These are phyloP conservation scores for Suillus decipiens DNA, from an alignment of 768 basidiomycete species.

Conservation along the genomic window DNA sequence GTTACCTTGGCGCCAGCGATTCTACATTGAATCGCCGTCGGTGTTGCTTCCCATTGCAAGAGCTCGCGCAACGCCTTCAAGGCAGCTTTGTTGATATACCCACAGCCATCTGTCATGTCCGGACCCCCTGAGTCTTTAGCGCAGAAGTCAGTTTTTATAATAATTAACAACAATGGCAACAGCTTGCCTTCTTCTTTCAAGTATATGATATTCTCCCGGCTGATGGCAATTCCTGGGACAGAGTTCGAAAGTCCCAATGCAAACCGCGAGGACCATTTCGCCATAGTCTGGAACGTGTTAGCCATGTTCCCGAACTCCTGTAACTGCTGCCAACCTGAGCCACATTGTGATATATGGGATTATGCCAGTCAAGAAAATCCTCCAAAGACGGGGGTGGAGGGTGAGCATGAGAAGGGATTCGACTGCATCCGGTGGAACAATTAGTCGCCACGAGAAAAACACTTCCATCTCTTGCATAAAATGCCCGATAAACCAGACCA, in stretches of 20 bases:
- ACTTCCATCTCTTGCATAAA: constrained; percentile 58
- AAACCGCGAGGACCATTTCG: constrained; percentile 67
- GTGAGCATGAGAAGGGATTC: constrained; percentile 9
- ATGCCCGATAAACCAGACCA: constrained; percentile 57
- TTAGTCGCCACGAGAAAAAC: constrained; percentile 59
- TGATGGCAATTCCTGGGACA: constrained; percentile 51
- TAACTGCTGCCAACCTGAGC: constrained; percentile 47
- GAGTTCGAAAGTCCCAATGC: constrained; percentile 66
- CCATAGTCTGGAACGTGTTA: constrained; percentile 46
- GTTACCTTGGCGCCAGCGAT: constrained; percentile 47
- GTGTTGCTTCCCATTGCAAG: constrained; percentile 39
- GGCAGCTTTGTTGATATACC: constrained; percentile 43
- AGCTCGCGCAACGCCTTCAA: constrained; percentile 35
- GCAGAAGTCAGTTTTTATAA: background rate
- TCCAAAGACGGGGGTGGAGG: constrained; percentile 34
- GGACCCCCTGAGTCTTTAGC: constrained; percentile 24
- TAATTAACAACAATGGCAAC: background rate
- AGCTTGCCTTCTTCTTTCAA: constrained; percentile 52
- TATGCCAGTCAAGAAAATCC: constrained; percentile 57
- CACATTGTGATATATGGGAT: constrained; percentile 46
- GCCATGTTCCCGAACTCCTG: background rate
- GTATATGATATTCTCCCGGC: constrained; percentile 35
- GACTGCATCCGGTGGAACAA: background rate
- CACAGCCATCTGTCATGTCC: constrained; percentile 61
- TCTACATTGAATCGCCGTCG: constrained; percentile 54